Evolutionary conservation across 1,284 basidiomycete species (phyloP).

Genomic region (Irpex sp.): DNA sequence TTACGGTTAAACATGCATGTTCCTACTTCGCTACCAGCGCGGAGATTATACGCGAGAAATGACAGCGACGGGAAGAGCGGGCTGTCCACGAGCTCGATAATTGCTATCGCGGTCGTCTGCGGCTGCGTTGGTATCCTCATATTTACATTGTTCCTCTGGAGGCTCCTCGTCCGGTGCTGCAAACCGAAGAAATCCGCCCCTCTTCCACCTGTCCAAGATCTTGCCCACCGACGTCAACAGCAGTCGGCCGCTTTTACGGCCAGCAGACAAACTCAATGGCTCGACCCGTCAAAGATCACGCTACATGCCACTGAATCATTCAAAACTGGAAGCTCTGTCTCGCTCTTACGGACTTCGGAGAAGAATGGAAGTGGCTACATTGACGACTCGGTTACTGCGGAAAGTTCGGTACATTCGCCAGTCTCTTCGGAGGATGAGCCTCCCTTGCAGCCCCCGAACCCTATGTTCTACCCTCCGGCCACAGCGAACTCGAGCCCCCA

Average conservation of each 20-base stretch:
- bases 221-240: conserved; percentile 54
- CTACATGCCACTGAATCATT: conserved; percentile 13
- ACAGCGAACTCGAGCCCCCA: conserved; percentile 13
- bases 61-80: conserved; percentile 13
- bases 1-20: background rate
- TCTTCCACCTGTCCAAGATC: conserved; percentile 54
- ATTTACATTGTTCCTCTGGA: conserved; percentile 35
- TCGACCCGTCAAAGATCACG: conserved; percentile 15
- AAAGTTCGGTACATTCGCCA: conserved; percentile 23
- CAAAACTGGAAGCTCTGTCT: conserved; percentile 24
- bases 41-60: conserved; percentile 4
- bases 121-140: conserved; percentile 37
- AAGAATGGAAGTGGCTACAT: conserved; percentile 23
- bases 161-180: conserved; percentile 32
- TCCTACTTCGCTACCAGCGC: background rate
- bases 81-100: conserved; percentile 39
- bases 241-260: conserved; percentile 31
- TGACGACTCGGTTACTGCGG: conserved; percentile 24
- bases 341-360: conserved; percentile 23
- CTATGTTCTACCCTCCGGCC: conserved; percentile 20
- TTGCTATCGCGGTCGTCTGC: conserved; percentile 40
- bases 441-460: conserved; percentile 23
- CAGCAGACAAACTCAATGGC: conserved; percentile 21
- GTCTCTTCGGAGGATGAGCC: conserved; percentile 12
- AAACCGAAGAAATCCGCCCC: conserved; percentile 33